Evolutionary conservation across 371 early-diverging fungal species (phyloP), one percentile per base, ranked within the genome.

Genomic region (Mortierella sp.): DNA sequence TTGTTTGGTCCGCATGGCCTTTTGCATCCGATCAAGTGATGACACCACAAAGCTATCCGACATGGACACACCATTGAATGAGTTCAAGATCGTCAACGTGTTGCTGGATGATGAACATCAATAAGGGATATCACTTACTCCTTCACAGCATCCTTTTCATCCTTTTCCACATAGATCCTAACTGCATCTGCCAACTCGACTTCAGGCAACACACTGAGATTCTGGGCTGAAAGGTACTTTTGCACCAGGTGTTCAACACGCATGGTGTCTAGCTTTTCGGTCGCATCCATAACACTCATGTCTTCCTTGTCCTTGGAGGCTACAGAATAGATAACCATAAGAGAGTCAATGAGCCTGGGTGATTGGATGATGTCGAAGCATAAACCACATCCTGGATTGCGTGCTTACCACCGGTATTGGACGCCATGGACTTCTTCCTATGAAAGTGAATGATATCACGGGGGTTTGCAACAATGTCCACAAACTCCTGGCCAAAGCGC

Each of bases 381-480:
- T n/a, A n/a, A n/a, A n/a, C n/a, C n/a, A n/a, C n/a, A n/a, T n/a
- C n/a, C n/a, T n/a, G n/a, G n/a, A n/a, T n/a, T n/a, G n/a, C n/a
- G n/a, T 9, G 28, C 62, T 39, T 67, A 66, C 57, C 39, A 34
- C 34, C 34, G 9, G n/a, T 53, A 21, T 46, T 76, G 19, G 22
- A 7, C 5, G 41, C 9, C 0, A 56, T 57, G 28, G 54, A 56
- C 77, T 63, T 76, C n/a, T 41, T 54, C 10, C 93, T 85, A 58
- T 89, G 88, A 70, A 98, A 94, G 43, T 88, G 86, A 8, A 99
- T 78, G 46, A 96, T 89, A 55, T 99, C 99, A 39, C 90, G 88
- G 1, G 97, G 95, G 77, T 99, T 99, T n/a, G 99, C 99, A 0
- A 98, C 95, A 12, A 81, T 78, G 21, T 92, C 89, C 9, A 88